Percentiles rank a stretch among this genome's conserved stretches.
Conservation (phyloP, 2,329 filamentous ascomycete genomes). For the Curvularia sp. region DNA sequence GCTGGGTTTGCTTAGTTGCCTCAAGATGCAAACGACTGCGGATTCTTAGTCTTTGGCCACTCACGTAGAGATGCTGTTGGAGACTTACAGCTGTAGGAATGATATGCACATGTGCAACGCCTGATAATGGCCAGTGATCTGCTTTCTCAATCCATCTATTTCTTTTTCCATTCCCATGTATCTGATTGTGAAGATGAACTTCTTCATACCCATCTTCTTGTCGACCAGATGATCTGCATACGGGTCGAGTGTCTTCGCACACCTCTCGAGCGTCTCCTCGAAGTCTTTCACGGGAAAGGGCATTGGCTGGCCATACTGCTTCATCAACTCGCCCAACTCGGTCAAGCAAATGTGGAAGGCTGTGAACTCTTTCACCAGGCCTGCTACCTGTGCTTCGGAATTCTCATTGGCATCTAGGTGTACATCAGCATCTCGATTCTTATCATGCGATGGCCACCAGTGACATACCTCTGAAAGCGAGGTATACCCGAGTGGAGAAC, state of each 20-base stretch:
- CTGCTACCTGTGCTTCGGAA: conserved; percentile 43
- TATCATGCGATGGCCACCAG: neutral
- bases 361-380: conserved; percentile 41
- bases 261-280: conserved; percentile 40
- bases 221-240: conserved; percentile 43
- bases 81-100: conserved; percentile 40
- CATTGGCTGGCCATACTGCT: conserved; percentile 42
- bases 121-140: conserved; percentile 42
- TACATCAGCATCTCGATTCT: conserved; percentile 16
- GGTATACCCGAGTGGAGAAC: conserved; percentile 42
- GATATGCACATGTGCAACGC: conserved; percentile 43
- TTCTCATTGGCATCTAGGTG: conserved; percentile 45
- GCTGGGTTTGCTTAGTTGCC: conserved; percentile 33
- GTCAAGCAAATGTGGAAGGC: conserved; percentile 41
- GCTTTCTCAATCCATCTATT: conserved; percentile 38
- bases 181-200: conserved; percentile 40
- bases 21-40: conserved; percentile 41
- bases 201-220: conserved; percentile 42
- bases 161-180: conserved; percentile 48
- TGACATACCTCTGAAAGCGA: conserved; percentile 44
- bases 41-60: conserved; percentile 13
- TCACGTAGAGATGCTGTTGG: neutral
- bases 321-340: conserved; percentile 42
- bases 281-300: conserved; percentile 43
- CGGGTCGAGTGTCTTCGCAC: conserved; percentile 39